Conservation (phyloP, 805 yeast genomes). For the Saturnispora gosingensis region DNA sequence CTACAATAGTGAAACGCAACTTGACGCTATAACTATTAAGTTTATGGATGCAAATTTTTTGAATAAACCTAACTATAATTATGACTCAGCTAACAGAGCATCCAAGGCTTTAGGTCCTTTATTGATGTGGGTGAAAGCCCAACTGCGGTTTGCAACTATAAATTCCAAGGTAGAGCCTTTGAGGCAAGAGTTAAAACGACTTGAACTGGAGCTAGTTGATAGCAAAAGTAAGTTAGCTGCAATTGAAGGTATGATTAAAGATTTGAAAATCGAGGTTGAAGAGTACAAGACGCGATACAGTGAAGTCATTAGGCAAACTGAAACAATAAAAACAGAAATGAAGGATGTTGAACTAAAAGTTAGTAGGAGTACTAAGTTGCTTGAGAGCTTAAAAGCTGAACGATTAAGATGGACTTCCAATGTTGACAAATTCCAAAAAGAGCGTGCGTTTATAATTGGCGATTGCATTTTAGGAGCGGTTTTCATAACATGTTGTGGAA, state of each 20-base stretch:
- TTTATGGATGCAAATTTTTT: conserved; percentile 55
- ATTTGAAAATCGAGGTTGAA: conserved; percentile 61
- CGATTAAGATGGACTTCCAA: conserved; percentile 65
- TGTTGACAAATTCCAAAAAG: conserved; percentile 39
- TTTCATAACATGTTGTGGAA: conserved; percentile 52
- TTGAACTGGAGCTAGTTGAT: conserved; percentile 53
- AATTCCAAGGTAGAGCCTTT: conserved; percentile 68
- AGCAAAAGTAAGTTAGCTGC: conserved; percentile 66
- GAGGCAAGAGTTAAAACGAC: conserved; percentile 46
- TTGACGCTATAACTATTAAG: conserved; percentile 43
- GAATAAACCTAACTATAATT: conserved; percentile 54
- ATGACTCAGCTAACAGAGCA: conserved; percentile 72
- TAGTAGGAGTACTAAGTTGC: conserved; percentile 47
- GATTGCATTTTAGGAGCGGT: conserved; percentile 58
- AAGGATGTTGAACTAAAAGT: conserved; percentile 49
- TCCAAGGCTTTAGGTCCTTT: conserved; percentile 94
- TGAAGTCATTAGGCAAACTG: conserved; percentile 66
- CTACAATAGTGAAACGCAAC: conserved; percentile 53
- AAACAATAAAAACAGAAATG: conserved; percentile 67
- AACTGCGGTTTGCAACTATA: conserved; percentile 64
- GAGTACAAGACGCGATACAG: conserved; percentile 61
- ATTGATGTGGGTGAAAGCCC: conserved; percentile 83
- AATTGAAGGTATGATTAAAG: conserved; percentile 71
- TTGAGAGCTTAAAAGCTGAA: conserved; percentile 59
- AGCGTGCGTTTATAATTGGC: conserved; percentile 47